These are phyloP conservation scores for Rugonectria rugulosa DNA, from an alignment of 2,329 filamentous ascomycete genomes.

Conservation along the genomic window DNA sequence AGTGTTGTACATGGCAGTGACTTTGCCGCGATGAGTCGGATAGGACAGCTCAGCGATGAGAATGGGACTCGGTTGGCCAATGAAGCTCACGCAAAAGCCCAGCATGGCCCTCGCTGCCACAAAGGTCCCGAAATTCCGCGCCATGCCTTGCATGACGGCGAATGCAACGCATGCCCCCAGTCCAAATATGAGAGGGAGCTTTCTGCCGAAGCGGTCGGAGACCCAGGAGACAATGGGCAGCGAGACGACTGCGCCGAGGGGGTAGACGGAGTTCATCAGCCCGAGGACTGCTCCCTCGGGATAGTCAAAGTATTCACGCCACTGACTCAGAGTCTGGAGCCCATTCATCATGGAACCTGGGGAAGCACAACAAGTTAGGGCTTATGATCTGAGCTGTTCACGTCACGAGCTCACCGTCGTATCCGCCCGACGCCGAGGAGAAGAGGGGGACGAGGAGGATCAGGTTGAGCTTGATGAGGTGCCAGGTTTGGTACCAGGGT, in stretches of 20 bases:
- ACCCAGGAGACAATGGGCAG: conserved; percentile 44
- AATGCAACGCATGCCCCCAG: conserved; percentile 37
- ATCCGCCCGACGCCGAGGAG: conserved; percentile 50
- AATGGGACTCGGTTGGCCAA: conserved; percentile 43
- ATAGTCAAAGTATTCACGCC: conserved; percentile 49
- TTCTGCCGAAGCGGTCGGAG: conserved; percentile 49
- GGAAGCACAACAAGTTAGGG: too few relatives aligned
- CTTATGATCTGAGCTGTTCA: not conserved
- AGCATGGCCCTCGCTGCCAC: conserved; percentile 43
- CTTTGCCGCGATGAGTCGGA: conserved; percentile 44
- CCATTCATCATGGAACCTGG: conserved; percentile 53
- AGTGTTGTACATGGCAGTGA: conserved; percentile 45
- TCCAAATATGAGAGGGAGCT: conserved; percentile 45
- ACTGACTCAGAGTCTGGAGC: conserved; percentile 49
- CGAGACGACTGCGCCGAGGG: conserved; percentile 48
- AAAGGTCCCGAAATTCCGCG: conserved; percentile 37
- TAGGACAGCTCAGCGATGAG: conserved; percentile 46
- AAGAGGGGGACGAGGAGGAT: conserved; percentile 51
- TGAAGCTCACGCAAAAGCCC: conserved; percentile 42
- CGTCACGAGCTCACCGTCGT: conserved; percentile 44
- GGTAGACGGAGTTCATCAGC: conserved; percentile 45
- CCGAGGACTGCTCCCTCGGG: conserved; percentile 45
- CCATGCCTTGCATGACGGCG: conserved; percentile 41
- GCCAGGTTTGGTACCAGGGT: conserved; percentile 50
- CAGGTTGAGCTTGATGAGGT: conserved; percentile 52